Evolutionary conservation across 129 eudicot genomes (phyloP).

Genomic region (Lonicera japonica): DNA sequence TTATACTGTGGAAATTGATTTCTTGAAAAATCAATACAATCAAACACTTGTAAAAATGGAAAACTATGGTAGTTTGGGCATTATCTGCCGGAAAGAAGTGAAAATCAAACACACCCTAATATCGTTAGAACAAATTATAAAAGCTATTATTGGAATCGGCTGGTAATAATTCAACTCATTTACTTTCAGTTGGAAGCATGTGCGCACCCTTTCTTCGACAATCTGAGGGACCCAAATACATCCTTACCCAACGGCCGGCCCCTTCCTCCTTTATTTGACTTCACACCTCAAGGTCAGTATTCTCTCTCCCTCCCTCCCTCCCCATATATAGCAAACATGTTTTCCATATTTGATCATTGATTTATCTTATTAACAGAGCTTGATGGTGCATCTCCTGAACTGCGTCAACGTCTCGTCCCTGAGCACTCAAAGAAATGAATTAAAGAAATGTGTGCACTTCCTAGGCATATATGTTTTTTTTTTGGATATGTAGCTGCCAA

Average conservation of each 20-base stretch:
- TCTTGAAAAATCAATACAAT: too few relatives aligned
- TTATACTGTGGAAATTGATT: too few relatives aligned
- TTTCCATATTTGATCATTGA: background rate
- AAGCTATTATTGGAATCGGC: background rate
- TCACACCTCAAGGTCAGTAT: constrained; percentile 72
- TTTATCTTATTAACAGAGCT: constrained; percentile 42
- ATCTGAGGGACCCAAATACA: constrained; percentile 67
- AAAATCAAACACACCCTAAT: too few relatives aligned
- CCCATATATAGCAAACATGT: too few relatives aligned
- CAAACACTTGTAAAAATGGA: too few relatives aligned
- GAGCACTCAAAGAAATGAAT: constrained; percentile 47
- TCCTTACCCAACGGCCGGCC: constrained; percentile 80
- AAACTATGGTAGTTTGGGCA: too few relatives aligned
- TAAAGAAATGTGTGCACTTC: background rate
- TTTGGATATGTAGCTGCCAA: background rate
- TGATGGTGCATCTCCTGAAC: constrained; percentile 71
- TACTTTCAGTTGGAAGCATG: constrained; percentile 84
- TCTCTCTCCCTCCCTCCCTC: background rate
- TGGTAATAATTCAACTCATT: background rate
- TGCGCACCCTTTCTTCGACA: constrained; percentile 86
- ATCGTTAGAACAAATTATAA: background rate
- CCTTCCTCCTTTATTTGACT: constrained; percentile 82
- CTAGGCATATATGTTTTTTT: constrained; percentile 6
- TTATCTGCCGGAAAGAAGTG: too few relatives aligned
- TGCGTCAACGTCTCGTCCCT: constrained; percentile 71